Evolutionary conservation across 2,329 filamentous ascomycete species (phyloP).

Genomic region (Fusarium sarcochroum): DNA sequence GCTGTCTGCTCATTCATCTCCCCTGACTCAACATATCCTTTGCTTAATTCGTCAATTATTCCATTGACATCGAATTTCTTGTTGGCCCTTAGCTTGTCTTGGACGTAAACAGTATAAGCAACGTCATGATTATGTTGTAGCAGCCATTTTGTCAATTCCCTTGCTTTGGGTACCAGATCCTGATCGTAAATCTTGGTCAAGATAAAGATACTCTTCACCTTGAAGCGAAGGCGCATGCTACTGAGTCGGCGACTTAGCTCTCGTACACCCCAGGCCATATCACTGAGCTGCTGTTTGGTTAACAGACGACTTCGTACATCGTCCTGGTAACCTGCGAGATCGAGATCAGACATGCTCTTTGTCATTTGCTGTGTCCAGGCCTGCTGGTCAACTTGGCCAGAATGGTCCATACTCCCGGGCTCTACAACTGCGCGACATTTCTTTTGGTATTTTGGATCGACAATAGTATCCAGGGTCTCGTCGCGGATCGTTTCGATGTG

Average conservation of each 20-base stretch:
- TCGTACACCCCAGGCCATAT: conserved; percentile 97
- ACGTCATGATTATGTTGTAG: conserved; percentile 77
- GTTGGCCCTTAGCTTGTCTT: conserved; percentile 80
- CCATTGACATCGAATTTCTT: conserved; percentile 80
- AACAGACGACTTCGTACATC: conserved; percentile 77
- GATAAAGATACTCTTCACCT: conserved; percentile 86
- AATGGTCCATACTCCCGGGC: conserved; percentile 56
- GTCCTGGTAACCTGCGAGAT: conserved; percentile 53
- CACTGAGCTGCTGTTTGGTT: conserved; percentile 93
- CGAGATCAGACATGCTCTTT: conserved; percentile 58
- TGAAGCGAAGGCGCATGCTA: conserved; percentile 84
- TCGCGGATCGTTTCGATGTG: conserved; percentile 31
- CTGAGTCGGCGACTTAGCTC: conserved; percentile 90
- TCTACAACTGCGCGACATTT: conserved; percentile 56
- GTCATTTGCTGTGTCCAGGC: conserved; percentile 66
- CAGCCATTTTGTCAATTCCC: conserved; percentile 85
- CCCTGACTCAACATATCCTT: conserved; percentile 57
- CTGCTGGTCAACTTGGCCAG: conserved; percentile 70
- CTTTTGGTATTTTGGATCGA: conserved; percentile 43
- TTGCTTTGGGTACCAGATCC: conserved; percentile 81
- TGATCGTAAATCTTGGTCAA: conserved; percentile 94
- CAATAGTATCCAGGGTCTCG: conserved; percentile 37
- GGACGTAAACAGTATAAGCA: conserved; percentile 84
- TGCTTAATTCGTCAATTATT: conserved; percentile 73
- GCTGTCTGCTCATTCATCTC: conserved; percentile 53